phyloP scores from a whole-genome alignment of 768 basidiomycete species.

The Lactarius quietus region DNA sequence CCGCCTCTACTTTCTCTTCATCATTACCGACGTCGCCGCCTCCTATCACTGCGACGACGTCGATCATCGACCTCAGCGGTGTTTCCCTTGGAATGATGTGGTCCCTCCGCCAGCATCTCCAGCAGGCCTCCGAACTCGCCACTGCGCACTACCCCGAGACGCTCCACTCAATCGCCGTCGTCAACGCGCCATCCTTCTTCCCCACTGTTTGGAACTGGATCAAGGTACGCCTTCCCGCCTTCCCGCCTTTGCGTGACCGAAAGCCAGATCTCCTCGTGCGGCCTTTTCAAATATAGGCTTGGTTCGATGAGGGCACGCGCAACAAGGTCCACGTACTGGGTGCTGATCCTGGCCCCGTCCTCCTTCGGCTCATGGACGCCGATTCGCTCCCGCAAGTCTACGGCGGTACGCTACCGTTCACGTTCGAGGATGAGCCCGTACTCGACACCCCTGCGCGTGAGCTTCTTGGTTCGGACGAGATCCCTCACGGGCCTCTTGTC shows the following conservation, averaged over 20 bases:
- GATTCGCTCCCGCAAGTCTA: conserved; percentile 61
- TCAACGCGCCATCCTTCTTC: conserved; percentile 83
- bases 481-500: conserved; percentile 55
- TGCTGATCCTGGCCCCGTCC: conserved; percentile 49
- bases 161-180: conserved; percentile 58
- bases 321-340: conserved; percentile 75
- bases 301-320: conserved; percentile 78
- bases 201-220: conserved; percentile 83
- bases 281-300: conserved; percentile 42
- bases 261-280: neutral
- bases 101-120: conserved; percentile 65
- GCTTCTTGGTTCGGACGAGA: conserved; percentile 39
- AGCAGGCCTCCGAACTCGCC: conserved; percentile 69
- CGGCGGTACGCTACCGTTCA: conserved; percentile 73
- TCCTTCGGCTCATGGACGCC: conserved; percentile 48
- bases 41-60: conserved; percentile 56
- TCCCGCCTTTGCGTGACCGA: neutral
- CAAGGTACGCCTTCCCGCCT: conserved; percentile 47
- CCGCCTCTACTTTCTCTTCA: no score
- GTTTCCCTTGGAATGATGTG: conserved; percentile 65
- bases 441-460: conserved; percentile 54
- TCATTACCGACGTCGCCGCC: conserved; percentile 35
- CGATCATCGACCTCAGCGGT: conserved; percentile 70
- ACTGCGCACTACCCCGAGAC: conserved; percentile 85
- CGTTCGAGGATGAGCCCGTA: conserved; percentile 60